Conservation (phyloP, 805 yeast genomes). For the Kazachstania kunashirensis region DNA sequence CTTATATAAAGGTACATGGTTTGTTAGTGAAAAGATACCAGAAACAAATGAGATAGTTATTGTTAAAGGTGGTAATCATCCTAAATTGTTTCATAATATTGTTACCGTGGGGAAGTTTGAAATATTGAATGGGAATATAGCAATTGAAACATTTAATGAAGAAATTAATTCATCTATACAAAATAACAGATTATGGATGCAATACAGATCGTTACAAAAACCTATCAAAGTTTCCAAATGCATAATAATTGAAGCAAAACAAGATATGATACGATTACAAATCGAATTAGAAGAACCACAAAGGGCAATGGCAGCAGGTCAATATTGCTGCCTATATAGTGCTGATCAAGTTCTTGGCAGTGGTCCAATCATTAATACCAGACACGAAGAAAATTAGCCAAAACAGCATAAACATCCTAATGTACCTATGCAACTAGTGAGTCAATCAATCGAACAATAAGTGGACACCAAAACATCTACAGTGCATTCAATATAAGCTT, state of each 20-base stretch:
- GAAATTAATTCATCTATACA: not conserved
- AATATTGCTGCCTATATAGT: slow-evolving; percentile 64
- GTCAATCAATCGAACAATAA: too few species aligned
- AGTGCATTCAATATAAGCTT: too few species aligned
- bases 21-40: slow-evolving; percentile 59
- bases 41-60: slow-evolving; percentile 67
- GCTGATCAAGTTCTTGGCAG: slow-evolving; percentile 61
- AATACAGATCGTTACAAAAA: slow-evolving; percentile 64
- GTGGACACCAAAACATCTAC: too few species aligned
- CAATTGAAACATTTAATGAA: too few species aligned
- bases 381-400: not conserved
- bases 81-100: slow-evolving; percentile 39
- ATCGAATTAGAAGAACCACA: slow-evolving; percentile 38
- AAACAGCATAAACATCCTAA: too few species aligned
- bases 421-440: too few species aligned
- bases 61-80: slow-evolving; percentile 58
- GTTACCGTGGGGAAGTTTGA: slow-evolving; percentile 36
- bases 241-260: slow-evolving; percentile 7
- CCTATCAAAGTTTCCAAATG: slow-evolving; percentile 36
- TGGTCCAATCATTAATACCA: slow-evolving; percentile 26
- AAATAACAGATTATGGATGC: slow-evolving; percentile 35
- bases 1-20: slow-evolving; percentile 70
- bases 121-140: slow-evolving; percentile 3
- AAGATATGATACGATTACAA: slow-evolving; percentile 12
- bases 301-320: slow-evolving; percentile 86